Evolutionary conservation across 257 asterid genomes (phyloP).

Genomic region (Cinchona pubescens): DNA sequence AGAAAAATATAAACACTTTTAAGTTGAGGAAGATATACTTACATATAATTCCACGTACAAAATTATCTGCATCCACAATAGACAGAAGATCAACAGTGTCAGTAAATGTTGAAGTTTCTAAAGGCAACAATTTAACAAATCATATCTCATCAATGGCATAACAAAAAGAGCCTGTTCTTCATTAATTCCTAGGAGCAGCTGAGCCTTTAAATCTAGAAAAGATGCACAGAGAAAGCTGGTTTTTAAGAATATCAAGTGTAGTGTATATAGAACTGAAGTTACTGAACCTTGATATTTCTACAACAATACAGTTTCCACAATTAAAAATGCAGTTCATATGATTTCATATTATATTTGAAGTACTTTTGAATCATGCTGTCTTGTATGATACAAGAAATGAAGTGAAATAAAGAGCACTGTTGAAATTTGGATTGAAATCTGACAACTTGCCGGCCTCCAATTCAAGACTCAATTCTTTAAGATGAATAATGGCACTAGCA

Average conservation of each 20-base stretch:
- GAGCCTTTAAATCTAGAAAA: neutral
- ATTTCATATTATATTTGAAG: neutral
- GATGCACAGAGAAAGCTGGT: neutral
- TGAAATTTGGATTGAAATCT: neutral
- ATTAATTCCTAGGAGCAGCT: neutral
- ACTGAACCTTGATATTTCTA: neutral
- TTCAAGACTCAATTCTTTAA: neutral
- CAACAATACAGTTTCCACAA: neutral
- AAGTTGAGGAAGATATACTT: slow-evolving; percentile 41
- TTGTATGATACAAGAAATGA: neutral
- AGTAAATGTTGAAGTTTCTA: slow-evolving; percentile 19
- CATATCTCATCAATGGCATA: neutral
- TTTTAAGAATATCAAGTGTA: neutral
- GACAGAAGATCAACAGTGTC: slow-evolving; percentile 17
- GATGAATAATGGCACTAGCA: neutral
- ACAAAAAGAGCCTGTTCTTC: neutral
- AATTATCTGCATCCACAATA: slow-evolving; percentile 63
- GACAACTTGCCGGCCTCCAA: neutral
- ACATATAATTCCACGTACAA: slow-evolving; percentile 89
- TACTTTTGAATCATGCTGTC: neutral
- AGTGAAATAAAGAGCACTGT: neutral
- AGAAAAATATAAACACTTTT: neutral
- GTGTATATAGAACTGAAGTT: neutral
- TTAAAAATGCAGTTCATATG: neutral
- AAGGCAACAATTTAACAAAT: neutral